Evolutionary conservation across 805 yeast species (phyloP).

Genomic region (Ogataea philodendri): DNA sequence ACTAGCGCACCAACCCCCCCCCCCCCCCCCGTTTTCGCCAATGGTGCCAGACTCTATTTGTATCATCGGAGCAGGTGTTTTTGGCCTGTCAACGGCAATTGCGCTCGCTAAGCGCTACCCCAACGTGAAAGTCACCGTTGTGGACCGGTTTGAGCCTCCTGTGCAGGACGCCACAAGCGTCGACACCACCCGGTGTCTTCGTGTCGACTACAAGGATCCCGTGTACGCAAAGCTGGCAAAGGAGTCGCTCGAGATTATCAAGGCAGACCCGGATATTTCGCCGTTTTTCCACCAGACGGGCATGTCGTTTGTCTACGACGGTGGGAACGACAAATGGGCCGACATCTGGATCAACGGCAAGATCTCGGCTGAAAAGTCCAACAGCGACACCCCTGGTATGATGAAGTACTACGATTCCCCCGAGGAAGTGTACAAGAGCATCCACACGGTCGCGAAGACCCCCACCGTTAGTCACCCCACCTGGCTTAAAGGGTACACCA

Average conservation of each 20-base stretch:
- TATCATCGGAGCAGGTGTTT: slow-evolving; percentile 51
- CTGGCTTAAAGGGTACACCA: slow-evolving; percentile 28
- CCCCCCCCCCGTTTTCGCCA: too few species aligned
- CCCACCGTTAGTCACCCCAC: slow-evolving; percentile 1
- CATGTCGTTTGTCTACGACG: slow-evolving; percentile 28
- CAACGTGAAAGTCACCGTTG: slow-evolving; percentile 16
- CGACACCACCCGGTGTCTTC: slow-evolving; percentile 28
- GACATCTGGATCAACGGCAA: slow-evolving; percentile 20
- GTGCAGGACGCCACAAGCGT: slow-evolving; percentile 28
- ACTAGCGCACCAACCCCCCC: too few species aligned
- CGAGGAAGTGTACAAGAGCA: slow-evolving; percentile 15
- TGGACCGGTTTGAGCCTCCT: slow-evolving; percentile 31
- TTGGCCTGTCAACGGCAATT: slow-evolving; percentile 47
- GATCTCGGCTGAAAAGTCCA: slow-evolving; percentile 18
- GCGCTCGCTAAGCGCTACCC: slow-evolving; percentile 26
- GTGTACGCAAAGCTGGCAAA: slow-evolving; percentile 23
- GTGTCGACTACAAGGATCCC: slow-evolving; percentile 26
- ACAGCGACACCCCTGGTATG: slow-evolving; percentile 12
- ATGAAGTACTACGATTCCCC: slow-evolving; percentile 13
- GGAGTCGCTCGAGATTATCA: slow-evolving; percentile 22
- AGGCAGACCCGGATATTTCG: slow-evolving; percentile 22
- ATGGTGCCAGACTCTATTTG: slow-evolving; percentile 21
- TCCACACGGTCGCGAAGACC: slow-evolving; percentile 9
- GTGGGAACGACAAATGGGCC: slow-evolving; percentile 26
- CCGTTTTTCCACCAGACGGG: slow-evolving; percentile 26